Conservation (phyloP, 208 protist genomes). For the Endotrypanum monterogeii region DNA sequence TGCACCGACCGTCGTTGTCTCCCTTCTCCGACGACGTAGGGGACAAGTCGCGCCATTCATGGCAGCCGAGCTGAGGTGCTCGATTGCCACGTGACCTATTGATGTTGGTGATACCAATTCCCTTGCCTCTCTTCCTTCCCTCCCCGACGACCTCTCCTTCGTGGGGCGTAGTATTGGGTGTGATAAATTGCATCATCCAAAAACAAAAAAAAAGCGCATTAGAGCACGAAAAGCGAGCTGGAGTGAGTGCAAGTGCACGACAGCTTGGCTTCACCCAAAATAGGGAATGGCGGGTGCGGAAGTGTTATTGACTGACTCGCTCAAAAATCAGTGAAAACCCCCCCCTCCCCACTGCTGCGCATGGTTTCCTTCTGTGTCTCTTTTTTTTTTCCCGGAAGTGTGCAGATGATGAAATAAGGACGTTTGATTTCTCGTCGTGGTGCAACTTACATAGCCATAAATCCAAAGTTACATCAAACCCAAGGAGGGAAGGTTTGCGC, state of each 20-base stretch:
- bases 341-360: not conserved
- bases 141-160: not conserved
- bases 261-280: not conserved
- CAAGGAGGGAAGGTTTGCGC: not conserved
- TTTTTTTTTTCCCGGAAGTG: too few relatives aligned
- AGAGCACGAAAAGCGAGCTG: too few relatives aligned
- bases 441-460: too few relatives aligned
- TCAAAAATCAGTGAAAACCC: not conserved
- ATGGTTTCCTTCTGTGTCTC: not conserved
- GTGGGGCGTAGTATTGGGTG: not conserved
- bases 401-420: not conserved
- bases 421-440: not conserved
- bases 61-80: not conserved
- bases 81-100: not conserved
- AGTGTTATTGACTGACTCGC: not conserved
- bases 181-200: not conserved
- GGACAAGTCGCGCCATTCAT: not conserved
- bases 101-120: not conserved
- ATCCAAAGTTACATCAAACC: too few relatives aligned
- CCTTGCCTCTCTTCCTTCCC: too few relatives aligned
- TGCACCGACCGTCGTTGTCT: constrained; percentile 37
- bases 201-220: not conserved
- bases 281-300: too few relatives aligned
- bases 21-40: not conserved
- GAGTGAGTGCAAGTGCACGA: too few relatives aligned